A percentile compares a stretch with the other conserved stretches of the same genome.
Conservation (phyloP, 805 yeast genomes). For the Scheffersomyces lignosus region DNA sequence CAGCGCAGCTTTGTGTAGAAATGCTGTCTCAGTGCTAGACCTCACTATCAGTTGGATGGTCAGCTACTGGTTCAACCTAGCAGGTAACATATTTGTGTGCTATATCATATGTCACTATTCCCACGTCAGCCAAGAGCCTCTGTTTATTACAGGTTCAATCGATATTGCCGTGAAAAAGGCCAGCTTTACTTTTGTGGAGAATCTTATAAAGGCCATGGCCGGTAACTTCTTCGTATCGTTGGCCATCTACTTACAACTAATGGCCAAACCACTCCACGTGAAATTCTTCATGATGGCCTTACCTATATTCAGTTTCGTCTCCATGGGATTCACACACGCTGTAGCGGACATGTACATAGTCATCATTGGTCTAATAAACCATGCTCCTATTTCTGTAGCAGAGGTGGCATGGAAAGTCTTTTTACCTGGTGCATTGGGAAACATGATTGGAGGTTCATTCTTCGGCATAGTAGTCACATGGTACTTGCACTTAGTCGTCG, state of each 20-base stretch:
- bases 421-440: conserved; percentile 72
- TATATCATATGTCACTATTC: conserved; percentile 63
- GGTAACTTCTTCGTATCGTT: conserved; percentile 78
- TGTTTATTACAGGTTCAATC: conserved; percentile 49
- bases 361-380: conserved; percentile 66
- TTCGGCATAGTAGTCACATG: conserved; percentile 68
- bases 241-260: conserved; percentile 72
- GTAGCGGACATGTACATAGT: conserved; percentile 80
- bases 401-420: conserved; percentile 69
- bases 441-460: conserved; percentile 73
- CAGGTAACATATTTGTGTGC: conserved; percentile 62
- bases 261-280: conserved; percentile 80
- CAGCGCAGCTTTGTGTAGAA: conserved; percentile 64
- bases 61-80: conserved; percentile 67
- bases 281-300: conserved; percentile 60
- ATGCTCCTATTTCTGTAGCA: conserved; percentile 63
- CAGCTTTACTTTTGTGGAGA: conserved; percentile 53
- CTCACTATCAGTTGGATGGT: conserved; percentile 63
- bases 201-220: conserved; percentile 67
- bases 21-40: conserved; percentile 68
- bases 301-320: conserved; percentile 78
- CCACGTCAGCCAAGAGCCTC: conserved; percentile 42
- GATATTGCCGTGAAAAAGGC: conserved; percentile 46
- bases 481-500: conserved; percentile 70
- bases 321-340: conserved; percentile 74